Percentiles rank a stretch among this genome's conserved stretches.
These are phyloP conservation scores for Tritrichomonas foetus DNA, from an alignment of 208 protist genomes.

Conservation along the genomic window DNA sequence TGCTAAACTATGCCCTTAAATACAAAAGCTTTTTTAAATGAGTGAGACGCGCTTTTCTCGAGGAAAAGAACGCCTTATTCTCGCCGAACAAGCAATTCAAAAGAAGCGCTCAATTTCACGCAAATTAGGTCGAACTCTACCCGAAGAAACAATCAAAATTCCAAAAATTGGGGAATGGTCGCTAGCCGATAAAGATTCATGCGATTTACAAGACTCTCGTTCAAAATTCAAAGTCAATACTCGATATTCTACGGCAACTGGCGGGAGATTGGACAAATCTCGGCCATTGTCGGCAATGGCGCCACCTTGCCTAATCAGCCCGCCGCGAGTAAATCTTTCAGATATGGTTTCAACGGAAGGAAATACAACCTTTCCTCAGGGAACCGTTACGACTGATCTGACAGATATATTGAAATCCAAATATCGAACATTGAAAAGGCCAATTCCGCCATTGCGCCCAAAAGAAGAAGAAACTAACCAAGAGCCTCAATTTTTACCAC, in stretches of 20 bases:
- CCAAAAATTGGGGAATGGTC: conserved; percentile 30
- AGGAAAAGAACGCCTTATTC: neutral
- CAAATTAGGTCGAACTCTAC: neutral
- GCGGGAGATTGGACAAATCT: no score
- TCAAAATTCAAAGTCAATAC: neutral
- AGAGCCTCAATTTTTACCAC: neutral
- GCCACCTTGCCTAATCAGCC: no score
- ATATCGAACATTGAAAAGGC: neutral
- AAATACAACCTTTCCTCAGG: neutral
- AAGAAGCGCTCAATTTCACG: neutral
- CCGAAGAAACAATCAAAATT: conserved; percentile 30
- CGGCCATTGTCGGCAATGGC: no score
- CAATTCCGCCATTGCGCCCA: neutral
- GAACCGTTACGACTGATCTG: neutral
- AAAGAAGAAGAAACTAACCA: neutral
- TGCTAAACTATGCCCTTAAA: no score
- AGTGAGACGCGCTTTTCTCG: neutral
- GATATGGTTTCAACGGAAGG: no score
- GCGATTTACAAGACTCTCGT: no score
- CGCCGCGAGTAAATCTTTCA: no score
- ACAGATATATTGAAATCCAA: neutral
- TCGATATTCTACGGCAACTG: neutral
- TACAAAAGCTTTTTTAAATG: conserved; percentile 16
- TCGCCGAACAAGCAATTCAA: neutral
- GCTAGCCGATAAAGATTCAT: neutral